A percentile compares a stretch with the other conserved stretches of the same genome.
Conservation (phyloP, 768 basidiomycete species). For the Auriscalpium orientale region DNA sequence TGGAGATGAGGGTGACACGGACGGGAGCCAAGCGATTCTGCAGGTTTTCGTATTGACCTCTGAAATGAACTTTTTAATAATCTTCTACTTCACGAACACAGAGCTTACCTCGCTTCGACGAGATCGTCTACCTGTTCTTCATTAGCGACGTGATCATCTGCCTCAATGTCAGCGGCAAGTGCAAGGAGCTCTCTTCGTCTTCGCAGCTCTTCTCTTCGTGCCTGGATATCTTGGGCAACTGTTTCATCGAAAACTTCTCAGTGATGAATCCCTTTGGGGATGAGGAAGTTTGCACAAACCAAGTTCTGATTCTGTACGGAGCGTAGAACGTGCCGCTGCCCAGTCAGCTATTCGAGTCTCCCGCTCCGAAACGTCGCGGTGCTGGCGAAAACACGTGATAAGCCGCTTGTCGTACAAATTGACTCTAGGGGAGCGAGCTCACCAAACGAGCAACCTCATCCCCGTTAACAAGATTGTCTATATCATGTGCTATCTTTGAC, state of each 20-base stretch:
- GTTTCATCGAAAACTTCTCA: background rate
- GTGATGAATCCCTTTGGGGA: no score
- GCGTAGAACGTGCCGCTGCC: background rate
- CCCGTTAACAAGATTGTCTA: constrained; percentile 37
- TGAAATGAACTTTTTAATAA: constrained; percentile 22
- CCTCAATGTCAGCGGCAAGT: constrained; percentile 33
- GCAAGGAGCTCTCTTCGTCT: constrained; percentile 40
- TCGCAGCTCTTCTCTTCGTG: constrained; percentile 23
- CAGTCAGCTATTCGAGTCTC: constrained; percentile 45
- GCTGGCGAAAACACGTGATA: constrained; percentile 35
- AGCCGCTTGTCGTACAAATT: constrained; percentile 1
- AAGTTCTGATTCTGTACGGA: constrained; percentile 31
- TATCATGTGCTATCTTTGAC: constrained; percentile 37
- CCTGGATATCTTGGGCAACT: background rate
- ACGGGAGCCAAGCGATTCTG: constrained; percentile 41
- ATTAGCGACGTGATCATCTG: constrained; percentile 19
- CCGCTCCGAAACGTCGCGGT: constrained; percentile 62
- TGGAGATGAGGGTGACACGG: constrained; percentile 59
- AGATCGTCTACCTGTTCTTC: constrained; percentile 22
- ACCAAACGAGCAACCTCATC: constrained; percentile 4
- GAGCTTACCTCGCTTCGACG: constrained; percentile 23
- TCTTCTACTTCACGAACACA: constrained; percentile 12
- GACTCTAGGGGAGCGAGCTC: background rate
- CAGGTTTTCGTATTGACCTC: constrained; percentile 40
- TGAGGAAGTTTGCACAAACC: constrained; percentile 19